Conservation (phyloP, 257 asterid species). For the Lantana camara region DNA sequence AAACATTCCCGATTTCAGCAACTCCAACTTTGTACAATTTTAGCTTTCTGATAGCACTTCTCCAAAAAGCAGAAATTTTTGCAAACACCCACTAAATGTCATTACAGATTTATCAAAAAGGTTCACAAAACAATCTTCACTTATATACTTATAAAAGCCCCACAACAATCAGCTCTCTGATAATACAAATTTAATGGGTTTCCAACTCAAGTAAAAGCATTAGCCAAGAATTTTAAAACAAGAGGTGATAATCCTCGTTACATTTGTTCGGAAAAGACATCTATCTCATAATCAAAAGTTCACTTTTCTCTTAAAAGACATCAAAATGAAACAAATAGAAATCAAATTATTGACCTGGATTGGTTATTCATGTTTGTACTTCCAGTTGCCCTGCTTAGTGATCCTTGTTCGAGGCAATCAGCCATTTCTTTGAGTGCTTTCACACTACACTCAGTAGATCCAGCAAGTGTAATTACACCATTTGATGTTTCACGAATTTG, state of each 20-base stretch:
- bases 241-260: neutral
- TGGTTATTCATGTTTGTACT: constrained; percentile 98
- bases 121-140: too few relatives aligned
- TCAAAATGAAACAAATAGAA: neutral
- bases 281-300: constrained; percentile 1
- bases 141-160: too few relatives aligned
- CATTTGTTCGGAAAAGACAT: neutral
- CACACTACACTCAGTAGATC: constrained; percentile 87
- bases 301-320: constrained; percentile 3
- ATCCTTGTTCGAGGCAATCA: constrained; percentile 94
- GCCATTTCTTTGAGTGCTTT: constrained; percentile 92
- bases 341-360: constrained; percentile 63
- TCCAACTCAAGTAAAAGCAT: constrained; percentile 1
- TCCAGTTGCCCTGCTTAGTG: constrained; percentile 93
- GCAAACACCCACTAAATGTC: too few relatives aligned
- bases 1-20: too few relatives aligned
- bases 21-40: too few relatives aligned
- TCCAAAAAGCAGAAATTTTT: too few relatives aligned
- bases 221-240: neutral
- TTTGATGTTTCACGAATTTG: constrained; percentile 97
- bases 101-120: too few relatives aligned
- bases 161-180: too few relatives aligned
- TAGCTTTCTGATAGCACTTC: too few relatives aligned
- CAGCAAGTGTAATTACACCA: constrained; percentile 98
- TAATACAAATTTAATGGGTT: neutral